Conservation (phyloP, 2,329 filamentous ascomycete species). For the Pezicula radicicola region DNA sequence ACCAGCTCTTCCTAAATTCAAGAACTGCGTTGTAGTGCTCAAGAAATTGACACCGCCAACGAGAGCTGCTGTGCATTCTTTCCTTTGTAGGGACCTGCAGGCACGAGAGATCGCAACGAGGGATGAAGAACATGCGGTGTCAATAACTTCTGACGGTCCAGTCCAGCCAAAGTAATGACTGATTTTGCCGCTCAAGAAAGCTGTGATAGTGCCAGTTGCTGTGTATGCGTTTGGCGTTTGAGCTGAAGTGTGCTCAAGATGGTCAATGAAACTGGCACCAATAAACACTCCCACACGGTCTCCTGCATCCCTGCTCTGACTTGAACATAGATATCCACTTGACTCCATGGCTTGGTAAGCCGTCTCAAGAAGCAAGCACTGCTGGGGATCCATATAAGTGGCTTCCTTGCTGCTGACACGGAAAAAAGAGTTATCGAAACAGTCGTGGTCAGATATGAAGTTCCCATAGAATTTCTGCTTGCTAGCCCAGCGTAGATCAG, state of each 20-base stretch:
- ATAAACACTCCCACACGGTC: conserved; percentile 12
- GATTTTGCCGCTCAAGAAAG: conserved; percentile 37
- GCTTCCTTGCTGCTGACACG: conserved; percentile 80
- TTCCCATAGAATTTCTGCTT: too few species aligned
- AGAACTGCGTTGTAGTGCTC: neutral
- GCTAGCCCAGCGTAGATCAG: too few species aligned
- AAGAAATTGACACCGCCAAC: conserved; percentile 8
- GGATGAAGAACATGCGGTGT: conserved; percentile 55
- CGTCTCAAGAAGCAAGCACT: conserved; percentile 68
- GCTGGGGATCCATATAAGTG: conserved; percentile 74
- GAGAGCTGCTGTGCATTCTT: conserved; percentile 21
- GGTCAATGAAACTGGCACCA: neutral
- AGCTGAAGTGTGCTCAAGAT: too few species aligned
- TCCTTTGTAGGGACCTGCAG: conserved; percentile 38
- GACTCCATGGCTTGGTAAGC: conserved; percentile 62
- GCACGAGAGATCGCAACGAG: conserved; percentile 52
- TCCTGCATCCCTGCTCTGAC: neutral
- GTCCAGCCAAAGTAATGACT: neutral
- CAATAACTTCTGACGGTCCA: conserved; percentile 40
- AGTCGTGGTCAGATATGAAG: neutral
- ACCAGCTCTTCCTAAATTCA: neutral
- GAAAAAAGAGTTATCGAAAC: conserved; percentile 47
- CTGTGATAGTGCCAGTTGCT: conserved; percentile 25
- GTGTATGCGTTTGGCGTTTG: neutral
- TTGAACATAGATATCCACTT: conserved; percentile 6